A percentile compares a stretch with the other conserved stretches of the same genome.
phyloP scores from a whole-genome alignment of 2,329 filamentous ascomycete genomes.

The Hypoxylon sp. region DNA sequence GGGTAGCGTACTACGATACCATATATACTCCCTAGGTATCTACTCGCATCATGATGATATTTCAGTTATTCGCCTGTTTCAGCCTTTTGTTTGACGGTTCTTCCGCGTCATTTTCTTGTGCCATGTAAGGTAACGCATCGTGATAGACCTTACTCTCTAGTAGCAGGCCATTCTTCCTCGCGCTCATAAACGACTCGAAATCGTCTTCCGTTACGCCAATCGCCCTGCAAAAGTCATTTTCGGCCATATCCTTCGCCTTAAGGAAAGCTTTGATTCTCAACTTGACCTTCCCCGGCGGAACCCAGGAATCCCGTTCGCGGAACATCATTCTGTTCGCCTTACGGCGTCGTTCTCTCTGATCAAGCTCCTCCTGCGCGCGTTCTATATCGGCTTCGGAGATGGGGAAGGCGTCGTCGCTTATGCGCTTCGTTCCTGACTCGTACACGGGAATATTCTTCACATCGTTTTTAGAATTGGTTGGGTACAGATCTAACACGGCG shows the following conservation, averaged over 20 bases:
- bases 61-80: not conserved
- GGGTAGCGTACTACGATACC: too few relatives aligned
- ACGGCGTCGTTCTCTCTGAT: constrained; percentile 8
- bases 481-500: constrained; percentile 30
- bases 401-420: constrained; percentile 22
- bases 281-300: constrained; percentile 30
- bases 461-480: constrained; percentile 26
- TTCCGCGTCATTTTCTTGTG: constrained; percentile 5
- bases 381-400: constrained; percentile 23
- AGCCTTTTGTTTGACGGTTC: constrained; percentile 13
- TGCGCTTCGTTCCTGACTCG: constrained; percentile 11
- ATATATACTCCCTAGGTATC: too few relatives aligned
- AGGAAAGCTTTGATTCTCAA: constrained; percentile 29
- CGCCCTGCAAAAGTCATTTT: constrained; percentile 22
- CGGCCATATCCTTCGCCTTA: constrained; percentile 16
- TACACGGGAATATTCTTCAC: constrained; percentile 19
- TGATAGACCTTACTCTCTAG: constrained; percentile 31
- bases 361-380: constrained; percentile 23
- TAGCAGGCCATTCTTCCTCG: constrained; percentile 19
- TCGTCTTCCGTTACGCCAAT: constrained; percentile 25
- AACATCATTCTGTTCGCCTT: not conserved
- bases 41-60: not conserved
- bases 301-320: constrained; percentile 2
- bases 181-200: constrained; percentile 18
- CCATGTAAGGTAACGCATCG: constrained; percentile 23